A percentile compares a stretch with the other conserved stretches of the same genome.
Conservation (phyloP, 2,329 filamentous ascomycete genomes). For the Stagonosporopsis chrysanthemi region DNA sequence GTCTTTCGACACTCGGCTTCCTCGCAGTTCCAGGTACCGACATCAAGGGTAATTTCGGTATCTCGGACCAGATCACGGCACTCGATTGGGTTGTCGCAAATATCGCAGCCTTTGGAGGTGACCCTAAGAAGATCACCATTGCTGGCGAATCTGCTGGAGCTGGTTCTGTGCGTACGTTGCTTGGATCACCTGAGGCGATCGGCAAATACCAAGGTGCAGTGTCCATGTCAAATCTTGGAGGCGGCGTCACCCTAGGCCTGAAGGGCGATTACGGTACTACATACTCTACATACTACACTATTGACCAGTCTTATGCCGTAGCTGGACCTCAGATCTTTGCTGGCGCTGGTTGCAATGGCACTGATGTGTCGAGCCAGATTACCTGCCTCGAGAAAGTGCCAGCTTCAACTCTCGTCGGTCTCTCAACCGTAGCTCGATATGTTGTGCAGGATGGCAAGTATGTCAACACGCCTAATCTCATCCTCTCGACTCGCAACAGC, state of each 20-base stretch:
- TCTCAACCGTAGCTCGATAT: constrained; percentile 58
- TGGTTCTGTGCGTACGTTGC: constrained; percentile 57
- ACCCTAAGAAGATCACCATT: constrained; percentile 33
- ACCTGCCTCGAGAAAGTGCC: constrained; percentile 61
- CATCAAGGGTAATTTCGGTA: constrained; percentile 45
- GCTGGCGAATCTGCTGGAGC: constrained; percentile 35
- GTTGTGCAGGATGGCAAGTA: constrained; percentile 67
- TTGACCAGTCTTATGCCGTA: constrained; percentile 59
- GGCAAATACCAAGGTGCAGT: constrained; percentile 58
- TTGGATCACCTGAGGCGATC: constrained; percentile 59
- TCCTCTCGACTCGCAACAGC: constrained; percentile 53
- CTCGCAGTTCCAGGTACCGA: constrained; percentile 19
- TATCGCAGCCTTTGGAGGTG: constrained; percentile 40
- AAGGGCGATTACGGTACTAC: constrained; percentile 64
- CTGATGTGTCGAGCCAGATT: constrained; percentile 56
- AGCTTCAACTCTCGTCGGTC: constrained; percentile 50
- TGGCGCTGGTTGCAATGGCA: constrained; percentile 61
- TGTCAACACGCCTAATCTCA: constrained; percentile 60
- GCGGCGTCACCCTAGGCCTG: constrained; percentile 64
- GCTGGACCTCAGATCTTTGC: constrained; percentile 61
- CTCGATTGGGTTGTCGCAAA: constrained; percentile 57
- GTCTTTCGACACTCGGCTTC: constrained; percentile 27
- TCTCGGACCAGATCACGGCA: constrained; percentile 33
- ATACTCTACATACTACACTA: constrained; percentile 66
- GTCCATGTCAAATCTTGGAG: constrained; percentile 62